These are phyloP conservation scores for Phytopythium litorale DNA, from an alignment of 352 stramenopile species.

Conservation along the genomic window DNA sequence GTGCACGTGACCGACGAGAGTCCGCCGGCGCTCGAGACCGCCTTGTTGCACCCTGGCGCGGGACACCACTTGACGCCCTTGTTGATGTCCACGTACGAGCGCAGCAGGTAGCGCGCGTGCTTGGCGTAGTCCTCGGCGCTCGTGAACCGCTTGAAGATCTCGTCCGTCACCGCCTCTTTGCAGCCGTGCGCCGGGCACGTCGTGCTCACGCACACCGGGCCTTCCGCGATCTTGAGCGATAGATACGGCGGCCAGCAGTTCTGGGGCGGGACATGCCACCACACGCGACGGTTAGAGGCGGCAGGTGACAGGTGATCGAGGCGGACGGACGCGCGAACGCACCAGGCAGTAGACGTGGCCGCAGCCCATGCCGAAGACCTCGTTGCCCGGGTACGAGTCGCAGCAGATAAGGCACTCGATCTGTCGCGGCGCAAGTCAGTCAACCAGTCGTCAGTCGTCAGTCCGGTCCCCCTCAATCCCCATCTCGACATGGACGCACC, in stretches of 20 bases:
- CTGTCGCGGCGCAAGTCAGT: conserved; percentile 15
- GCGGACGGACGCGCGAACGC: conserved; percentile 24
- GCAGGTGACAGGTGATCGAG: conserved; percentile 10
- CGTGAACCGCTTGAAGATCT: conserved; percentile 70
- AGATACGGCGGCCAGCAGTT: conserved; percentile 86
- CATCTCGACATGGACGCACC: conserved; percentile 15
- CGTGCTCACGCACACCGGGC: conserved; percentile 91
- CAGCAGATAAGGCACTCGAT: conserved; percentile 93
- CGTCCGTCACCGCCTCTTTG: conserved; percentile 84
- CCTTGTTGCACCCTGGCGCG: conserved; percentile 93
- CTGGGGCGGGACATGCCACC: conserved; percentile 9
- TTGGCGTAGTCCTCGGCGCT: conserved; percentile 71
- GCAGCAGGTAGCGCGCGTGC: conserved; percentile 92
- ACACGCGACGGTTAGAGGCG: background rate
- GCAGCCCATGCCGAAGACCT: conserved; percentile 94
- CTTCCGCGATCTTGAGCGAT: conserved; percentile 88
- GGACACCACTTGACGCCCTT: conserved; percentile 97
- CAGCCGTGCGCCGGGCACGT: conserved; percentile 95
- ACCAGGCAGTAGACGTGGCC: conserved; percentile 95
- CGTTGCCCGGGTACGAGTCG: conserved; percentile 74
- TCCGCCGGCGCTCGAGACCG: conserved; percentile 85
- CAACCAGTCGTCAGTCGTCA: conserved; percentile 8
- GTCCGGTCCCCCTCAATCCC: background rate
- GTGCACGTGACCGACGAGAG: conserved; percentile 76
- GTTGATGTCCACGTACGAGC: conserved; percentile 98